These are phyloP conservation scores for Malassezia brasiliensis DNA, from an alignment of 1,284 basidiomycete species.

Conservation along the genomic window DNA sequence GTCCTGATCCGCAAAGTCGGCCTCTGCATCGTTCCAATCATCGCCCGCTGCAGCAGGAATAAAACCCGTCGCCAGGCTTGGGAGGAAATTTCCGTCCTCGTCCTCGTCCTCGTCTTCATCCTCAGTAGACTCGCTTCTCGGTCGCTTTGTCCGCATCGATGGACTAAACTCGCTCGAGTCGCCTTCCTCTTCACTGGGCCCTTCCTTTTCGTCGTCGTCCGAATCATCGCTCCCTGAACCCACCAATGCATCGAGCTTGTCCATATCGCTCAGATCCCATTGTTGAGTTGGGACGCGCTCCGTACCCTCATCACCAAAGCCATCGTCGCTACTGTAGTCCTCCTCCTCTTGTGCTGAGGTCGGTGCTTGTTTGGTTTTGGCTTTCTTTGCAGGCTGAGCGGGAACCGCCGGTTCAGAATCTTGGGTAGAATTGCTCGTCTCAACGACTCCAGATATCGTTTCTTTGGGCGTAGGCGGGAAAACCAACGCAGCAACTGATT, in stretches of 20 bases:
- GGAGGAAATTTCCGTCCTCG: constrained; percentile 6
- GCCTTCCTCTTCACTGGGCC: not conserved
- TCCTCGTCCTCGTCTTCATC: not conserved
- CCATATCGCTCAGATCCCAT: not conserved
- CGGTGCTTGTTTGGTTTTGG: not conserved
- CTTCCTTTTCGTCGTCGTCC: not conserved
- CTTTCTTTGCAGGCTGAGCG: too few species aligned
- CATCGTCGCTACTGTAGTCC: constrained; percentile 15
- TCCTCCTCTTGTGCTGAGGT: not conserved
- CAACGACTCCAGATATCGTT: not conserved
- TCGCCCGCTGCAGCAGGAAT: constrained; percentile 8
- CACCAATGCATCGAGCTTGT: constrained; percentile 15
- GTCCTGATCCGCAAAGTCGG: constrained; percentile 12
- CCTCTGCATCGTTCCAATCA: constrained; percentile 17
- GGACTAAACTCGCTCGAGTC: not conserved
- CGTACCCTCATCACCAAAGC: constrained; percentile 6
- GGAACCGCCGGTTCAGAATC: not conserved
- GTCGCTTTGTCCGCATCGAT: not conserved
- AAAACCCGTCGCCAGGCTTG: constrained; percentile 10
- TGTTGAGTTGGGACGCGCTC: not conserved
- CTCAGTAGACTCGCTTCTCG: not conserved
- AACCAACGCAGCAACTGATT: constrained; percentile 1
- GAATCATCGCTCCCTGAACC: constrained; percentile 10
- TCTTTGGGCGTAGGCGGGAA: not conserved
- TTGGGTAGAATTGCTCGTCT: not conserved